Evolutionary conservation across 2,329 filamentous ascomycete genomes (phyloP).

Genomic region (Pseudopyrenochaeta lycopersici): DNA sequence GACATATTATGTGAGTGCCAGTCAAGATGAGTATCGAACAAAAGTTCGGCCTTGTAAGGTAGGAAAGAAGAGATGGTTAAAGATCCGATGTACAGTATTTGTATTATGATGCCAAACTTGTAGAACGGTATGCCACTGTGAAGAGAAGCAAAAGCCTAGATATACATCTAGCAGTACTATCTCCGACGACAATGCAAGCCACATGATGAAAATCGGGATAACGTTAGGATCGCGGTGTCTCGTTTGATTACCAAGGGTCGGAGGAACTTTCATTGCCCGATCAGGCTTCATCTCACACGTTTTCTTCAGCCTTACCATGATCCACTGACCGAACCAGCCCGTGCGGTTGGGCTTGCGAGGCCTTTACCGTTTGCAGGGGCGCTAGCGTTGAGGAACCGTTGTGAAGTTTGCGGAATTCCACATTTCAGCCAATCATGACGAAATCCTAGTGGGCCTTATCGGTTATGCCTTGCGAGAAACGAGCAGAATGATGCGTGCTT

Average conservation of each 20-base stretch:
- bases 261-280: background rate
- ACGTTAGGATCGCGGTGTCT: background rate
- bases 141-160: background rate
- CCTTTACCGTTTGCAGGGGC: background rate
- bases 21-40: background rate
- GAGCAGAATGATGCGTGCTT: background rate
- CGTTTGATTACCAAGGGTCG: background rate
- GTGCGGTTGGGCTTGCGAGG: background rate
- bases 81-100: background rate
- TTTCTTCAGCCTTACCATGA: background rate
- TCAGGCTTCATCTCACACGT: background rate
- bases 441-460: background rate
- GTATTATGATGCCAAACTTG: background rate
- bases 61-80: background rate
- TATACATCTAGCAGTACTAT: background rate
- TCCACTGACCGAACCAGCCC: background rate
- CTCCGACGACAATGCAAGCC: background rate
- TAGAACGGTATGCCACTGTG: background rate
- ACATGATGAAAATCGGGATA: background rate
- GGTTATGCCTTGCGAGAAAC: background rate
- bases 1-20: conserved; percentile 6
- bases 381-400: background rate
- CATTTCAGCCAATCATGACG: background rate
- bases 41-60: background rate
- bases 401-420: background rate